A percentile compares a stretch with the other conserved stretches of the same genome.
phyloP scores from a whole-genome alignment of 768 basidiomycete species.

The Multifurca ochricompacta region DNA sequence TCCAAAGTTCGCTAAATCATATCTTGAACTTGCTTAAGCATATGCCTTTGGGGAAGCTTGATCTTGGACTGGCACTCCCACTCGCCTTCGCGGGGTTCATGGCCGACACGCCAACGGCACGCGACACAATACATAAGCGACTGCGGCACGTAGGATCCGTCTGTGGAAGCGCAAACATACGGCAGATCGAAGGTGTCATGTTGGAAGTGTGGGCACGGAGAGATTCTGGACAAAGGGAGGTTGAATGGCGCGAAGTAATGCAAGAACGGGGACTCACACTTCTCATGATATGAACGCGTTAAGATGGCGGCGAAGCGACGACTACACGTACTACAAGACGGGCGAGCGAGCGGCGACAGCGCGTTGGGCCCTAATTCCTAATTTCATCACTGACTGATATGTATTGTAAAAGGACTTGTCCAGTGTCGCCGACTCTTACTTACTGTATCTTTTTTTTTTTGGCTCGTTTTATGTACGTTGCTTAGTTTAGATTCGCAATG shows the following conservation, averaged over 20 bases:
- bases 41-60: slow-evolving; percentile 14
- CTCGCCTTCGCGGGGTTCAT: slow-evolving; percentile 16
- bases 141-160: slow-evolving; percentile 12
- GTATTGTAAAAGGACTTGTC: slow-evolving; percentile 9
- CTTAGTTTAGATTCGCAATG: slow-evolving; percentile 18
- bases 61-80: slow-evolving; percentile 18
- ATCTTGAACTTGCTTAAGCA: slow-evolving; percentile 17
- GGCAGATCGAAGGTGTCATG: slow-evolving; percentile 16
- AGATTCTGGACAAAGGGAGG: slow-evolving; percentile 10
- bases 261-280: slow-evolving; percentile 20
- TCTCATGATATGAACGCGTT: slow-evolving; percentile 17
- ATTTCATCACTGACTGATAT: slow-evolving; percentile 8
- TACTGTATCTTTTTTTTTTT: slow-evolving; percentile 17
- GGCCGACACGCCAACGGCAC: slow-evolving; percentile 12
- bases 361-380: slow-evolving; percentile 8
- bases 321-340: slow-evolving; percentile 7
- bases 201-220: slow-evolving; percentile 19
- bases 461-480: slow-evolving; percentile 14
- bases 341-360: not conserved
- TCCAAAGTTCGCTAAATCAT: slow-evolving; percentile 12
- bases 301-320: not conserved
- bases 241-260: slow-evolving; percentile 22
- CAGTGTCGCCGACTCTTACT: not conserved
- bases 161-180: slow-evolving; percentile 12
- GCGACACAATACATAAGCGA: slow-evolving; percentile 15